phyloP scores from a whole-genome alignment of 2,329 filamentous ascomycete genomes.

The Lasiodiplodia theobromae region DNA sequence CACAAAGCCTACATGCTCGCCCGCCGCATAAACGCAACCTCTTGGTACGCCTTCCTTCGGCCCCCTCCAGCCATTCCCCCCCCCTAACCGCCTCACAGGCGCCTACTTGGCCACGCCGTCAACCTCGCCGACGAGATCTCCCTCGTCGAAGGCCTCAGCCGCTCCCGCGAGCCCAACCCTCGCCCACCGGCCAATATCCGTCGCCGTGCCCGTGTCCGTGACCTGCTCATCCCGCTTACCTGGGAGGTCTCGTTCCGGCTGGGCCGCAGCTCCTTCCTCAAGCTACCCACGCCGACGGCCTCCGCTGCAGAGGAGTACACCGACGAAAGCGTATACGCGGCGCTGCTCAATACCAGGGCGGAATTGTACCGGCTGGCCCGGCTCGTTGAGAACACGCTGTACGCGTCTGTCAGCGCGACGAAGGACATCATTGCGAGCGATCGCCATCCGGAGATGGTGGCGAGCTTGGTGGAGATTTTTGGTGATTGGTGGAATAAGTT shows the following conservation, averaged over 20 bases:
- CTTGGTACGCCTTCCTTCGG: slow-evolving; percentile 4
- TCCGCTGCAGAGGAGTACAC: background rate
- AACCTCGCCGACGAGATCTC: slow-evolving; percentile 7
- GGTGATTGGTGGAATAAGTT: slow-evolving; percentile 23
- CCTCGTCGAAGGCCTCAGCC: slow-evolving; percentile 12
- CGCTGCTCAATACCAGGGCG: background rate
- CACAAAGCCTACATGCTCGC: background rate
- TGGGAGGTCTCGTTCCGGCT: slow-evolving; percentile 15
- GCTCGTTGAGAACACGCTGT: background rate
- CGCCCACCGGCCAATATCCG: background rate
- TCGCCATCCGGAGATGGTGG: slow-evolving; percentile 4
- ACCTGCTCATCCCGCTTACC: background rate
- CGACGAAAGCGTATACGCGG: background rate
- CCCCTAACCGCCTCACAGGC: too few species aligned
- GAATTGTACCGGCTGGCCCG: slow-evolving; percentile 2
- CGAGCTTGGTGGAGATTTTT: slow-evolving; percentile 3
- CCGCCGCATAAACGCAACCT: background rate
- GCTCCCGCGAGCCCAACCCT: background rate
- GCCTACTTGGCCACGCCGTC: slow-evolving; percentile 8
- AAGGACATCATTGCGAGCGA: slow-evolving; percentile 8
- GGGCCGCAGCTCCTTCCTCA: slow-evolving; percentile 1
- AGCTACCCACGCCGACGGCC: background rate
- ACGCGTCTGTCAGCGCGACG: slow-evolving; percentile 1
- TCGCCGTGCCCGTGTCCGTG: background rate
- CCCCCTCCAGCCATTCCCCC: too few species aligned